A percentile compares a stretch with the other conserved stretches of the same genome.
Conservation (phyloP, 2,329 filamentous ascomycete genomes). For the Moelleriella libera region DNA sequence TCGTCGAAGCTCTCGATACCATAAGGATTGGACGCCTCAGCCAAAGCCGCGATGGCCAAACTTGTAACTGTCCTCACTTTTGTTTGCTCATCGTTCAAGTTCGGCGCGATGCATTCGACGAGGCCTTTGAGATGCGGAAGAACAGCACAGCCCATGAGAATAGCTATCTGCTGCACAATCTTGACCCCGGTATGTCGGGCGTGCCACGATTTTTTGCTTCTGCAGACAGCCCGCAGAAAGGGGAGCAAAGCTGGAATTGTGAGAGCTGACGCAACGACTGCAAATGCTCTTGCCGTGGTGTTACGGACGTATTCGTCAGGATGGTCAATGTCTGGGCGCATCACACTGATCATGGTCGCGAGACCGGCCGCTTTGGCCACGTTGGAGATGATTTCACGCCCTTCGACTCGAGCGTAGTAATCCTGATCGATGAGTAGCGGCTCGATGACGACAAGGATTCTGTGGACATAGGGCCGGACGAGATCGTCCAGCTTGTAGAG, state of each 20-base stretch:
- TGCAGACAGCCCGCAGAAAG: conserved; percentile 88
- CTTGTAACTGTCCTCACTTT: conserved; percentile 96
- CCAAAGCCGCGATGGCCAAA: conserved; percentile 84
- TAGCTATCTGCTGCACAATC: conserved; percentile 97
- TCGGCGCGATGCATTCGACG: conserved; percentile 91
- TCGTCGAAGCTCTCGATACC: conserved; percentile 99
- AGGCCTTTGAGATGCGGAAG: conserved; percentile 89
- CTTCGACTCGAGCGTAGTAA: conserved; percentile 96
- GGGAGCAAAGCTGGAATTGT: conserved; percentile 91
- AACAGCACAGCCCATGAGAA: conserved; percentile 95
- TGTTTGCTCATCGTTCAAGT: conserved; percentile 92
- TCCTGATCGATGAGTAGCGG: conserved; percentile 98
- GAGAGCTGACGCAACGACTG: conserved; percentile 88
- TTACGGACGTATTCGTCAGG: conserved; percentile 97
- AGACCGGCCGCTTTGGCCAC: conserved; percentile 91
- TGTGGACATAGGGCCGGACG: conserved; percentile 92
- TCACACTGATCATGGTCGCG: conserved; percentile 98
- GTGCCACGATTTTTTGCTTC: conserved; percentile 98
- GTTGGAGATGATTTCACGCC: conserved; percentile 97
- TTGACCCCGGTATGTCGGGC: conserved; percentile 96
- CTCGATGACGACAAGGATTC: conserved; percentile 96
- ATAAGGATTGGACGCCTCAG: conserved; percentile 93
- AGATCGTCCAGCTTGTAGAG: conserved; percentile 97
- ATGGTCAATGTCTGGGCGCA: conserved; percentile 97
- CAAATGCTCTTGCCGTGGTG: conserved; percentile 91